Evolutionary conservation across 2,329 filamentous ascomycete species (phyloP), one percentile per base, ranked within the genome.

Genomic region (Alternaria viburni): DNA sequence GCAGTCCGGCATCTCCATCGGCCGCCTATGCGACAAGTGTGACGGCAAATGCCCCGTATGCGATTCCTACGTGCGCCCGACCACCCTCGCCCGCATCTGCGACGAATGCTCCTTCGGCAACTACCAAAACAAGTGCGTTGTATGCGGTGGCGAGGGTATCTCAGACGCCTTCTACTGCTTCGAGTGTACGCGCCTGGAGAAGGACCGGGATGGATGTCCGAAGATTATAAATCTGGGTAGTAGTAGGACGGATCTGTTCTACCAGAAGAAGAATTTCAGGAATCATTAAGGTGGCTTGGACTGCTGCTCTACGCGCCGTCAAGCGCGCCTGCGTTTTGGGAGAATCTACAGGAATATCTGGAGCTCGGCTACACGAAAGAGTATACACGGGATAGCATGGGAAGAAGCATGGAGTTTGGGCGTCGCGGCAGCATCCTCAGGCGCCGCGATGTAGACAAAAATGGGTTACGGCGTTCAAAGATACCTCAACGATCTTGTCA

Each of bases 61-160:
- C 89, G 96, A 99, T 81, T 97, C 93, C 65, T 99, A 99, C 87
- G 96, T 99, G 68, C 94, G 96, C 15, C 96, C 96, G 12, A 99
- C 96, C 26, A 98, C 96, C 9, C 90, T 98, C 61, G 96, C 97
- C 65, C 93, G 95, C 77, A 98, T 99, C 84, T 99, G 96, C 86
- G 96, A 99, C 85, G 96, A 99, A 84, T 99, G 96, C 86, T 94
- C 92, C 80, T 99, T 99, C 81, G 96, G 96, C 78, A 99, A 99
- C 87, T 99, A 97, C 86, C 96, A 98, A 84, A 99, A 99, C 86
- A 99, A 99, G 83, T 99, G 96, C 80, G 93, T 99, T 72, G 96
- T 99, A 46, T 99, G 96, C 82, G 96, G 96, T 80, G 96, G 96
- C 74, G 96, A 98, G 83, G 96, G 96, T 28, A 99, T 99, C 80